Percentiles rank a stretch among this genome's conserved stretches.
phyloP scores from a whole-genome alignment of 768 basidiomycete genomes.

The Lactifluus piperatus region DNA sequence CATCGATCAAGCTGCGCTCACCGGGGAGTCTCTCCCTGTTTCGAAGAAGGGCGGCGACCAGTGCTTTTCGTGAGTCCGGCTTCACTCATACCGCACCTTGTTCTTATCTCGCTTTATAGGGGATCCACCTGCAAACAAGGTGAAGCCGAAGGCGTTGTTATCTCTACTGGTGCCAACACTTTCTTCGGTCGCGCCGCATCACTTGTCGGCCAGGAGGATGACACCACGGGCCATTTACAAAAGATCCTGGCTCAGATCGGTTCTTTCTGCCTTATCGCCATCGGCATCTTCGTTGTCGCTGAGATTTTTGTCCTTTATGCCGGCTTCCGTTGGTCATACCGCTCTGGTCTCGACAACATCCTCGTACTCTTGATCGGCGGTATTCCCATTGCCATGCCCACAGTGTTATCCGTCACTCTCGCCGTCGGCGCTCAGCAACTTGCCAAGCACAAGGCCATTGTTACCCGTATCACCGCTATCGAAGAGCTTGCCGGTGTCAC shows the following conservation, averaged over 20 bases:
- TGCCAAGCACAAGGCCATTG: constrained; percentile 98
- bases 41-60: constrained; percentile 91
- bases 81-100: constrained; percentile 4
- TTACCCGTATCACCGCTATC: constrained; percentile 98
- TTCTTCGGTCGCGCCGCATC: constrained; percentile 99
- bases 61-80: constrained; percentile 86
- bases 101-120: constrained; percentile 30
- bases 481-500: constrained; percentile 98
- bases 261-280: constrained; percentile 93
- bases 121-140: constrained; percentile 99
- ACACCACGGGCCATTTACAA: constrained; percentile 96
- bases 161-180: constrained; percentile 95
- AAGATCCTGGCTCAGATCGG: constrained; percentile 98
- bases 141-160: constrained; percentile 97
- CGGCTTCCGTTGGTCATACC: constrained; percentile 83
- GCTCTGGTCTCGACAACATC: constrained; percentile 94
- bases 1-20: constrained; percentile 96
- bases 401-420: constrained; percentile 94
- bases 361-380: constrained; percentile 98
- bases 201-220: constrained; percentile 95
- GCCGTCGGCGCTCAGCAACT: constrained; percentile 98
- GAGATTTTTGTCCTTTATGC: constrained; percentile 94
- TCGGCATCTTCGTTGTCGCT: constrained; percentile 90
- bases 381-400: constrained; percentile 99
- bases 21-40: constrained; percentile 92